Base-by-base conservation (phyloP, 139 green algal species). In the Chlorella sorokiniana region DNA sequence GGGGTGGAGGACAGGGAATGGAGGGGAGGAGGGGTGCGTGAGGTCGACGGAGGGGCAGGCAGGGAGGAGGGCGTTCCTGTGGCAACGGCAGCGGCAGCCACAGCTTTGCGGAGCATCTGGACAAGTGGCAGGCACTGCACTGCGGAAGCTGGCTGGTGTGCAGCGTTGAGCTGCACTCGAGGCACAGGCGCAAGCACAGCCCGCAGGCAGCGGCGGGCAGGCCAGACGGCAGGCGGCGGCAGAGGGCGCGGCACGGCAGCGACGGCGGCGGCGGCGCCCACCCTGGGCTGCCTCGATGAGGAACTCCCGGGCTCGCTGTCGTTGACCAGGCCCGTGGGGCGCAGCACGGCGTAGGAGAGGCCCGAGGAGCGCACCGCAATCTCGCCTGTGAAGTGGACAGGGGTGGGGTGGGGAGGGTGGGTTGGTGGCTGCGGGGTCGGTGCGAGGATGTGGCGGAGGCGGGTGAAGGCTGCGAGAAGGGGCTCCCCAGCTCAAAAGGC, bases 301-400 rank as follows among this genome's bases (percentile, higher is more conserved):
- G 40, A 81, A 85, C 1, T 86, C 62, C 41, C 84, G 10, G 35
- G 51, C 40, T 81, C 65, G 31, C 22, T 52, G n/a, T 86, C 84
- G 69, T 86, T 65, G 62, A 35, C 73, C 40, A 76, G 73, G 89
- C 93, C 94, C 42, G 89, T 95, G 31, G 86, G 85, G 40, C 95
- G 85, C 40, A 98, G 81, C 48, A 98, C 84, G 6, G 79, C 82
- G 86, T 97, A 98, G 9, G 92, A 83, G 52, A 95, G 81, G 0
- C 92, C 92, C 23, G 69, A 82, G 42, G 69, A 73, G 2, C 94
- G 81, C 68, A 96, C 62, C 1, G 93, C 91, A 8, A 62, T 86
- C 86, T 97, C 92, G 0, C 91, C 94, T 64, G 71, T 76, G 23
- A 6, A 6, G 48, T 11, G 48, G 18, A n/a, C 18, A 65, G 23